These are phyloP conservation scores for Zygosaccharomyces sapae DNA, from an alignment of 1,139 yeast genomes.

Conservation along the genomic window DNA sequence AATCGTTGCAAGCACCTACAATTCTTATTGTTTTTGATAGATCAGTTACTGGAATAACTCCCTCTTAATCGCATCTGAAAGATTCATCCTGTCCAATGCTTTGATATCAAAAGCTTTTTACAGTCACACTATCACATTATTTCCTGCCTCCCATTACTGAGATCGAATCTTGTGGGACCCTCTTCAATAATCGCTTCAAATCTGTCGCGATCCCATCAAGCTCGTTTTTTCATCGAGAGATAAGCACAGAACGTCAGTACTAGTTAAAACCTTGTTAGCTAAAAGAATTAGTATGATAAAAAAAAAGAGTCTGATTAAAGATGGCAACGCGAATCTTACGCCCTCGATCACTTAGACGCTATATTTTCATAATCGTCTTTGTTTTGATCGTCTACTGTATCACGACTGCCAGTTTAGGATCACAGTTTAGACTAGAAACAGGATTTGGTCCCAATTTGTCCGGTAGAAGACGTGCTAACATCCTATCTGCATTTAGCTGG, in stretches of 20 bases:
- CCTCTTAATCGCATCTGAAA: too few species aligned
- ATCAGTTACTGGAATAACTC: too few species aligned
- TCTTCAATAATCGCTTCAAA: neutral
- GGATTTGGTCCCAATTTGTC: conserved; percentile 3
- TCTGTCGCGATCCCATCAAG: neutral
- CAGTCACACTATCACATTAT: too few species aligned
- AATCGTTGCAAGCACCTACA: too few species aligned
- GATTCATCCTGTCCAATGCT: too few species aligned
- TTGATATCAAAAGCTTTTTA: too few species aligned
- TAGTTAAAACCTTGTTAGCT: neutral
- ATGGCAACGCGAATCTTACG: neutral
- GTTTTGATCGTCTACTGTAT: conserved; percentile 2
- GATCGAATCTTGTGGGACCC: neutral
- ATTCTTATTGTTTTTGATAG: too few species aligned
- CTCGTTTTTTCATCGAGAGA: neutral
- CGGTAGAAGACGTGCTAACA: conserved; percentile 10
- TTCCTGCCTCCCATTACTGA: too few species aligned
- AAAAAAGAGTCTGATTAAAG: neutral
- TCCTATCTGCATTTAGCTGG: conserved; percentile 12
- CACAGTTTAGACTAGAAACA: neutral
- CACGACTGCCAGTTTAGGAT: neutral
- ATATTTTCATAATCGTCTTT: neutral
- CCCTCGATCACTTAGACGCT: neutral
- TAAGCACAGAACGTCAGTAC: neutral
- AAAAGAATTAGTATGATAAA: neutral